Evolutionary conservation across 768 basidiomycete species (phyloP).

Genomic region (Leucocoprinus sp.): DNA sequence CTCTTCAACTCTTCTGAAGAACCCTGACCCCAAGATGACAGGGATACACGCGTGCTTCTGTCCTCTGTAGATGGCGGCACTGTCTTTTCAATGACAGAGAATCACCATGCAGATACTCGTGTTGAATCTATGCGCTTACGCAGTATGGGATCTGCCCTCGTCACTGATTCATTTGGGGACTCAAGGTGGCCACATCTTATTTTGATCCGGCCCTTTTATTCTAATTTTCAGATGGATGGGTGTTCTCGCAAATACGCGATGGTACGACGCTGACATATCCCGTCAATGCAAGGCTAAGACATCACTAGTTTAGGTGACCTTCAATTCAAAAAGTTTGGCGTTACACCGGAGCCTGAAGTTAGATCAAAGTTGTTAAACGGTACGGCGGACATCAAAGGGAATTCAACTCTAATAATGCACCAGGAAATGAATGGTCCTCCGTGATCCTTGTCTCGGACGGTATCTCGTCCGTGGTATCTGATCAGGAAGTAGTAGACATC

Average conservation of each 20-base stretch:
- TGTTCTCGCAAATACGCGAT: slow-evolving; percentile 83
- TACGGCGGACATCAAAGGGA: slow-evolving; percentile 20
- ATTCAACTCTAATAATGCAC: not conserved
- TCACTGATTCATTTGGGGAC: slow-evolving; percentile 94
- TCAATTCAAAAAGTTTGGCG: slow-evolving; percentile 81
- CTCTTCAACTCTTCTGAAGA: not conserved
- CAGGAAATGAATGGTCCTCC: slow-evolving; percentile 81
- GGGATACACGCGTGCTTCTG: slow-evolving; percentile 85
- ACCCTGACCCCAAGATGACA: slow-evolving; percentile 23
- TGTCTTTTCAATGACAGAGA: slow-evolving; percentile 85
- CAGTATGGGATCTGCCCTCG: slow-evolving; percentile 77
- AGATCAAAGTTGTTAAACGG: slow-evolving; percentile 69
- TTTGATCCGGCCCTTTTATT: slow-evolving; percentile 4
- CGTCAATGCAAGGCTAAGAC: not conserved
- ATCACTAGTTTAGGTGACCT: slow-evolving; percentile 74
- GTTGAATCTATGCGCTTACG: slow-evolving; percentile 80
- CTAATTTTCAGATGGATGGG: slow-evolving; percentile 79
- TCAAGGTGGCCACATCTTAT: slow-evolving; percentile 40
- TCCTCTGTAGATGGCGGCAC: slow-evolving; percentile 66
- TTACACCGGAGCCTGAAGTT: slow-evolving; percentile 91
- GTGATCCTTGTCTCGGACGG: slow-evolving; percentile 91
- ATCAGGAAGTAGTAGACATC: slow-evolving; percentile 92
- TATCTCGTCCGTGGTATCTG: slow-evolving; percentile 82
- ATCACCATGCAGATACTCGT: slow-evolving; percentile 89
- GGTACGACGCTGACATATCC: slow-evolving; percentile 34